These are phyloP conservation scores for Lantana camara DNA, from an alignment of 257 asterid genomes.

Conservation along the genomic window DNA sequence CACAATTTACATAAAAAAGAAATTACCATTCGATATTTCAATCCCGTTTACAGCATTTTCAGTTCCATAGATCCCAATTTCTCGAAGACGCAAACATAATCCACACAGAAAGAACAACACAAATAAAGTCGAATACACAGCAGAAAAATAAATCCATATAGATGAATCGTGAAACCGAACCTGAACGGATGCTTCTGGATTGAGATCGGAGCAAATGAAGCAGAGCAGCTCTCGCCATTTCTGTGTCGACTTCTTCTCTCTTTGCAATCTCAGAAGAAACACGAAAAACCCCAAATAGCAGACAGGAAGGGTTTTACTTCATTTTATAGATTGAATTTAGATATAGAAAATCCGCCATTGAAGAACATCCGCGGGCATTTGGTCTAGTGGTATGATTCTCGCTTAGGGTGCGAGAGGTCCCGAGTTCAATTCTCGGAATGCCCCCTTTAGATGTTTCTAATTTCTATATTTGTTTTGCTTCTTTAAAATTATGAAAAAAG, in stretches of 20 bases:
- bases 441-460: not conserved
- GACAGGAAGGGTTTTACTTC: slow-evolving; percentile 19
- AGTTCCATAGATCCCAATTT: not conserved
- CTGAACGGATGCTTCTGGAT: slow-evolving; percentile 49
- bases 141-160: not conserved
- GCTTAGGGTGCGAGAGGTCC: slow-evolving; percentile 94
- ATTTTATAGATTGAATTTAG: not conserved
- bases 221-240: slow-evolving; percentile 68
- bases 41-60: not conserved
- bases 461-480: not conserved
- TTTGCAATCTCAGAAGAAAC: slow-evolving; percentile 1
- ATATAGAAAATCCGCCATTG: not conserved
- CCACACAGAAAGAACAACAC: not conserved
- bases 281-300: slow-evolving; percentile 10
- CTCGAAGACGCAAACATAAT: not conserved
- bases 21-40: not conserved
- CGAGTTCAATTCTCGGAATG: slow-evolving; percentile 45
- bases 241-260: not conserved
- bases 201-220: slow-evolving; percentile 62
- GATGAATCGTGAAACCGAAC: slow-evolving; percentile 31
- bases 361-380: slow-evolving; percentile 41
- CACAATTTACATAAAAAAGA: not conserved
- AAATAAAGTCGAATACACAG: not conserved
- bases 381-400: slow-evolving; percentile 86
- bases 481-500: no score